Percentiles rank a stretch among this genome's conserved stretches.
These are phyloP conservation scores for Paraconiothyrium sp. DNA, from an alignment of 2,329 filamentous ascomycete species.

Conservation along the genomic window DNA sequence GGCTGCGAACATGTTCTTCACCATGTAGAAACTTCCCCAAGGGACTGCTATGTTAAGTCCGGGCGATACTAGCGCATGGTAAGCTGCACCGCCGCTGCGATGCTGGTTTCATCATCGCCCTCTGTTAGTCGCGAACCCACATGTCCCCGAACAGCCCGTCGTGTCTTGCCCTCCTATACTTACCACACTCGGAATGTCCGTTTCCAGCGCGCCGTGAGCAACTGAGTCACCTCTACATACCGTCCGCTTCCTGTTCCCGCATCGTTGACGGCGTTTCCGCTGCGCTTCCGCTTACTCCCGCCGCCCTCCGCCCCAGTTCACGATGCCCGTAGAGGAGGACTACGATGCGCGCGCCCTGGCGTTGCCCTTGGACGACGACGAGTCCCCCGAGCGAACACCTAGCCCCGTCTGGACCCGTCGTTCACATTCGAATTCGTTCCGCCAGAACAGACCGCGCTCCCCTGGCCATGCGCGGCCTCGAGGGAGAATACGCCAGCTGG, in stretches of 20 bases:
- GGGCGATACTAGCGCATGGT: constrained; percentile 1
- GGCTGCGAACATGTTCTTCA: background rate
- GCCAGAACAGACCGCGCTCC: constrained; percentile 50
- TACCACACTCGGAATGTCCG: constrained; percentile 18
- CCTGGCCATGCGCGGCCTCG: constrained; percentile 34
- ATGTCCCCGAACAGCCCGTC: constrained; percentile 11
- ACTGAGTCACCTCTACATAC: constrained; percentile 10
- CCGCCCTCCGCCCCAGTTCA: constrained; percentile 18
- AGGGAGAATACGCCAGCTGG: constrained; percentile 51
- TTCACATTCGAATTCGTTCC: constrained; percentile 53
- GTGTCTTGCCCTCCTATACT: constrained; percentile 13
- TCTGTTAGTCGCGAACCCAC: constrained; percentile 10
- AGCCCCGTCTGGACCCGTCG: constrained; percentile 64
- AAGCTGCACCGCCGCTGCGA: constrained; percentile 13
- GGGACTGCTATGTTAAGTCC: background rate
- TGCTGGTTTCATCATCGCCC: constrained; percentile 19
- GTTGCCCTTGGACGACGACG: constrained; percentile 59
- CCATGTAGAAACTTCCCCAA: background rate
- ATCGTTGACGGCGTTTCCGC: constrained; percentile 6
- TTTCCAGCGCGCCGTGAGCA: constrained; percentile 11
- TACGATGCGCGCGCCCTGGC: constrained; percentile 64
- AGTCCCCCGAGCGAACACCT: constrained; percentile 52
- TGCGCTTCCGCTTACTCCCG: constrained; percentile 21
- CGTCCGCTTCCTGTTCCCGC: constrained; percentile 12
- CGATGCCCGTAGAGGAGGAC: constrained; percentile 54